phyloP scores from a whole-genome alignment of 2,329 filamentous ascomycete species.

The Colletotrichum sp. region DNA sequence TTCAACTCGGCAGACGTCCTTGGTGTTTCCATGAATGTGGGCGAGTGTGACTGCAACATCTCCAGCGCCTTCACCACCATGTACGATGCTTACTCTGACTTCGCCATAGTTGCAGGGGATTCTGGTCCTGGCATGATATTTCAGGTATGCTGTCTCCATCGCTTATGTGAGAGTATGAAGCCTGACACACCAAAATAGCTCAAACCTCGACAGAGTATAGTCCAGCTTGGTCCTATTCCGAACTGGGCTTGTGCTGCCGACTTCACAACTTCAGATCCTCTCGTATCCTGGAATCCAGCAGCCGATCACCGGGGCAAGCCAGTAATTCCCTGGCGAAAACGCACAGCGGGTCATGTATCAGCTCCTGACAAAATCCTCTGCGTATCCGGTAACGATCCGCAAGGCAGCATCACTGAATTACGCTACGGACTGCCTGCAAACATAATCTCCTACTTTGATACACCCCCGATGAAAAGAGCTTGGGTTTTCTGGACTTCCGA shows the following conservation, averaged over 20 bases:
- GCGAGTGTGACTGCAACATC: conserved; percentile 74
- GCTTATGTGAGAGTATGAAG: background rate
- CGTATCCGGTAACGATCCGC: conserved; percentile 67
- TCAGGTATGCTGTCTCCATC: conserved; percentile 54
- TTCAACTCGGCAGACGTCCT: conserved; percentile 64
- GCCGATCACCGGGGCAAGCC: conserved; percentile 28
- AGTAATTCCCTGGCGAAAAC: conserved; percentile 8
- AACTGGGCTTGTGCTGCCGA: conserved; percentile 69
- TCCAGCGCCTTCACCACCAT: conserved; percentile 82
- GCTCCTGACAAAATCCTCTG: conserved; percentile 64
- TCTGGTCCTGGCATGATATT: conserved; percentile 80
- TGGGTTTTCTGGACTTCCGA: conserved; percentile 53
- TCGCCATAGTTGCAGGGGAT: conserved; percentile 81
- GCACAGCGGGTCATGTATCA: background rate
- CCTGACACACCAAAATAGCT: background rate
- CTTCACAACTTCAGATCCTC: conserved; percentile 51
- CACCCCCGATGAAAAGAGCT: conserved; percentile 52
- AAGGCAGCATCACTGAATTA: conserved; percentile 71
- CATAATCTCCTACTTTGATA: conserved; percentile 64
- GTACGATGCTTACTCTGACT: conserved; percentile 71
- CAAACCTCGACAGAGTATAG: conserved; percentile 24
- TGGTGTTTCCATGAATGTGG: conserved; percentile 62
- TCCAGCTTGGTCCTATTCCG: conserved; percentile 54
- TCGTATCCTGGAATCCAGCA: conserved; percentile 33
- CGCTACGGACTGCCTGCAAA: conserved; percentile 73